Evolutionary conservation across 2,329 filamentous ascomycete genomes (phyloP).

Genomic region (Diaporthe sp.): DNA sequence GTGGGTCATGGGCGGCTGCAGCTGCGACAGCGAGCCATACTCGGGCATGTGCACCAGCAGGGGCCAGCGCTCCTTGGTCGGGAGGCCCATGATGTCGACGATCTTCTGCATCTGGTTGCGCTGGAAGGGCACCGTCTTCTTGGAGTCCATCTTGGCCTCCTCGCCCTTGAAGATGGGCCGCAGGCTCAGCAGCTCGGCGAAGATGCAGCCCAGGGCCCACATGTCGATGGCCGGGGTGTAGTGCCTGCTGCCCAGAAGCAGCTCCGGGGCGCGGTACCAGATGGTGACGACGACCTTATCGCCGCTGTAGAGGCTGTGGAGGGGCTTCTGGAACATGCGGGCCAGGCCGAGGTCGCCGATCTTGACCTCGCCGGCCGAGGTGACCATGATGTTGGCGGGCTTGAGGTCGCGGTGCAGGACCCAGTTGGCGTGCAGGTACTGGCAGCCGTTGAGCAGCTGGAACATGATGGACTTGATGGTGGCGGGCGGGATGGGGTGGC

Average conservation of each 20-base stretch:
- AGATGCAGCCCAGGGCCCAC: conserved; percentile 98
- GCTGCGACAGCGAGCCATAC: conserved; percentile 76
- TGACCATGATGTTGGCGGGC: conserved; percentile 93
- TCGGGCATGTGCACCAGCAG: conserved; percentile 89
- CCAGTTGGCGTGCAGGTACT: conserved; percentile 97
- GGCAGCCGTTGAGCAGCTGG: conserved; percentile 93
- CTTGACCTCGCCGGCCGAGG: conserved; percentile 88
- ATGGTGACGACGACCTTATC: conserved; percentile 99
- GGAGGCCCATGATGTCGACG: conserved; percentile 93
- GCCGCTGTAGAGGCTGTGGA: conserved; percentile 91
- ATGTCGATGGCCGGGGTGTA: conserved; percentile 98
- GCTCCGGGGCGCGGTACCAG: conserved; percentile 96
- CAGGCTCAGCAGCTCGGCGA: conserved; percentile 90
- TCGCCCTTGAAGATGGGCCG: conserved; percentile 98
- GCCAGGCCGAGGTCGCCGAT: conserved; percentile 96
- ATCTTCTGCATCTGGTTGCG: conserved; percentile 99
- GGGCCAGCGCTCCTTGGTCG: conserved; percentile 91
- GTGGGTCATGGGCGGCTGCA: conserved; percentile 66
- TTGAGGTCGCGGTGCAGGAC: conserved; percentile 94
- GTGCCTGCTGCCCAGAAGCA: conserved; percentile 92
- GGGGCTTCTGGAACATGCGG: conserved; percentile 91
- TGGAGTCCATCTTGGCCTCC: conserved; percentile 98
- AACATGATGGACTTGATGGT: conserved; percentile 96
- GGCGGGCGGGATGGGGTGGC: conserved; percentile 87
- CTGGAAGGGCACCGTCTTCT: conserved; percentile 97